Evolutionary conservation across 768 basidiomycete genomes (phyloP), one percentile per base, ranked within the genome.

Genomic region (Russula vinacea): DNA sequence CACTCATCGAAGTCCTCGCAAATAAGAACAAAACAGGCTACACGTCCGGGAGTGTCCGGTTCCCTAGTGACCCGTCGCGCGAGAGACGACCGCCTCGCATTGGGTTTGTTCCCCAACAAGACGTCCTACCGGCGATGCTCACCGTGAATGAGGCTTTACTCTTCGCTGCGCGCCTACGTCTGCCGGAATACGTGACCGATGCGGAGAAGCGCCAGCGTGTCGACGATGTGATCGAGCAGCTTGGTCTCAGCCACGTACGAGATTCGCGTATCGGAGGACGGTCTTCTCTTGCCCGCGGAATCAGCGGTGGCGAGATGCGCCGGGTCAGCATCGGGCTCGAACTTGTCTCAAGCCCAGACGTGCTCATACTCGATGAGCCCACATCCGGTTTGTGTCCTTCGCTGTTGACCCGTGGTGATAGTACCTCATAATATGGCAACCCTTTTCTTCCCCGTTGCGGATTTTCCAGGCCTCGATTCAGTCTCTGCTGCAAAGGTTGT

Each of bases 1-100:
- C 94, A 0, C 78, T 98, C 42, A 87, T 97, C 19, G 95, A 98
- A 71, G 84, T 97, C 42, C 82, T 98, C 11, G 91, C 94, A 0
- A 87, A 89, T 2, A 94, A 89, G 73, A 78, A 76, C 68, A 98
- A 97, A 76, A 80, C 81, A 0, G 95, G 94, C 0, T 71, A 78
- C 2, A 79, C 81, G 2, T 78, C 84, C 1, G 95, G 95, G 3
- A 74, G 74, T 2, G 88, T 95, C 14, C 53, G 71, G 78, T 5
- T 88, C 87, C 73, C 80, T 80, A 14, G 73, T 76, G 19, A 68
- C 72, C 35, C 71, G 70, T 26, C 69, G 71, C 22, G 72, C 68
- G 51, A 71, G 67, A 51, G 68, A 8, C 35, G 49, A 35, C 42
- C 68, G 40, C 84, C 85, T 19, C 84, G 85, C 19, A 80, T 95